phyloP scores from a whole-genome alignment of 768 basidiomycete species.

The Dentipellis fragilis region DNA sequence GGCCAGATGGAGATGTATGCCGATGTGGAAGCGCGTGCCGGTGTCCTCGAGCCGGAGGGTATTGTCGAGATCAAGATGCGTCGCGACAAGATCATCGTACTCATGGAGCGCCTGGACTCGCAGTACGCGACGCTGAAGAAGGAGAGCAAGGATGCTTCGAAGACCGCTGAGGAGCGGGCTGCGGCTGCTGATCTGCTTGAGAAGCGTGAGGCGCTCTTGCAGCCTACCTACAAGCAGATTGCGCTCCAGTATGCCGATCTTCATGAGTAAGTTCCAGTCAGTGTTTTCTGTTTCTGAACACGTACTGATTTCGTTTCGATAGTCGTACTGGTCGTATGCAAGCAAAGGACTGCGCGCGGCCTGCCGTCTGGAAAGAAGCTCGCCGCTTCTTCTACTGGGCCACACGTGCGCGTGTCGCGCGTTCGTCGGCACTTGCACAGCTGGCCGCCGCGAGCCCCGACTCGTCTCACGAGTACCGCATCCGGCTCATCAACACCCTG shows the following conservation, averaged over 20 bases:
- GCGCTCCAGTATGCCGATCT: constrained; percentile 93
- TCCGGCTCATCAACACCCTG: constrained; percentile 52
- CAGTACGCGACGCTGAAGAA: constrained; percentile 75
- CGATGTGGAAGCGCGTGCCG: constrained; percentile 90
- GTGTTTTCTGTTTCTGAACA: background rate
- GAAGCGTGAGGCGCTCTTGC: constrained; percentile 67
- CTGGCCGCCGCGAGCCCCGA: constrained; percentile 67
- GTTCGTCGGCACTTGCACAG: constrained; percentile 49
- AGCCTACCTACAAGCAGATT: constrained; percentile 89
- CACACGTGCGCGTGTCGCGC: constrained; percentile 71
- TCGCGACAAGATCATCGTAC: constrained; percentile 76
- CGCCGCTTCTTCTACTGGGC: constrained; percentile 93
- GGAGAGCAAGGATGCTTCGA: constrained; percentile 65
- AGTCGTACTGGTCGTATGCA: constrained; percentile 95
- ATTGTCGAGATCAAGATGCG: constrained; percentile 97
- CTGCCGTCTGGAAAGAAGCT: constrained; percentile 80
- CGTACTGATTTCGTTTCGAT: constrained; percentile 2
- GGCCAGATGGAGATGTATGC: constrained; percentile 98
- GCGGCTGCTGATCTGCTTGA: constrained; percentile 58
- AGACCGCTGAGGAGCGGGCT: constrained; percentile 66
- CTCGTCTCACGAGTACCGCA: constrained; percentile 56
- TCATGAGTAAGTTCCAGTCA: constrained; percentile 62
- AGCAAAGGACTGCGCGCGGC: constrained; percentile 89
- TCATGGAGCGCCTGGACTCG: constrained; percentile 91
- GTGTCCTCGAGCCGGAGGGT: constrained; percentile 95